phyloP scores from a whole-genome alignment of 75 land plant species.

The Picea glauca region DNA sequence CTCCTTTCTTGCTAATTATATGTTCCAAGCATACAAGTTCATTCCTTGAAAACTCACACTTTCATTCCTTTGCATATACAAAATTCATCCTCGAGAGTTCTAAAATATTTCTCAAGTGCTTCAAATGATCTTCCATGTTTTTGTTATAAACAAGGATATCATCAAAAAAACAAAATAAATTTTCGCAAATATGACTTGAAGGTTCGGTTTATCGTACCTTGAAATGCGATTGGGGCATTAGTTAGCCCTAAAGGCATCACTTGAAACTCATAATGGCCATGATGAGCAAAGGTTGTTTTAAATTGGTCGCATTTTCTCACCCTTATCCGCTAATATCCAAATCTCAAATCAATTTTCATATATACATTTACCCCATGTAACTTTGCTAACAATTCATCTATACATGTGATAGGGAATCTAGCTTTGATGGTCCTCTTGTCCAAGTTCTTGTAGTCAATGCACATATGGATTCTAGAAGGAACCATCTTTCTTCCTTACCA shows the following conservation, averaged over 20 bases:
- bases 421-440: not conserved
- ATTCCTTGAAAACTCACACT: no score
- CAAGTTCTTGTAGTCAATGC: not conserved
- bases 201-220: not conserved
- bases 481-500: not conserved
- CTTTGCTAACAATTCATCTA: not conserved
- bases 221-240: not conserved
- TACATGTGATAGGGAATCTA: not conserved
- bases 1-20: no score
- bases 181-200: not conserved
- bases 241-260: not conserved
- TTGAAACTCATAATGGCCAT: not conserved
- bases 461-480: not conserved
- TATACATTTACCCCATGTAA: not conserved
- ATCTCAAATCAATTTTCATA: not conserved
- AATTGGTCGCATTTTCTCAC: not conserved
- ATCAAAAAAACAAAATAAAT: not conserved
- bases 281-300: not conserved
- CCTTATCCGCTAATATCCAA: not conserved
- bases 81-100: no score
- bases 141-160: not conserved
- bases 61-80: no score
- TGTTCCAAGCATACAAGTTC: no score
- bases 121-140: not conserved
- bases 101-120: no score